Percentiles rank a stretch among this genome's conserved stretches.
Conservation (phyloP, 495 filamentous ascomycete genomes). For the Trichoderma asperelloides region DNA sequence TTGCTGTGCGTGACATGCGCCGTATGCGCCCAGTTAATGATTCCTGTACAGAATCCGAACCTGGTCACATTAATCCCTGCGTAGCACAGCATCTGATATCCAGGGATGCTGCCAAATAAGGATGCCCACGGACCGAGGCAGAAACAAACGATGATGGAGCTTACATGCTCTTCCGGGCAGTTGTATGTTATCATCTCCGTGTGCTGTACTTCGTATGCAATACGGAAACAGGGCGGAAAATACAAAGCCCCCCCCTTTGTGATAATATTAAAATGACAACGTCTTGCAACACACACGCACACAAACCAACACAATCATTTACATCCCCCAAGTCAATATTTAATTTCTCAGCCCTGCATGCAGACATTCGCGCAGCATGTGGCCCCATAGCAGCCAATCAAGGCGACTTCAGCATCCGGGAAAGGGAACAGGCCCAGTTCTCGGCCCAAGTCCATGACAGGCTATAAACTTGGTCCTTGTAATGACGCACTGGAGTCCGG, state of each 20-base stretch:
- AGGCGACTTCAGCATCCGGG: neutral
- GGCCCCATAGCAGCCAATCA: neutral
- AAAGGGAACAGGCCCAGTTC: conserved; percentile 6
- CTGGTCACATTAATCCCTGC: neutral
- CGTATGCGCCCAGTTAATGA: too few species aligned
- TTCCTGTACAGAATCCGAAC: too few species aligned
- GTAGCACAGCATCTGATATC: neutral
- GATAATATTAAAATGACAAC: neutral
- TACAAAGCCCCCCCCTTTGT: neutral
- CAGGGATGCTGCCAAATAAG: neutral
- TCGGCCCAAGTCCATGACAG: neutral
- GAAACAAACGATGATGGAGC: neutral
- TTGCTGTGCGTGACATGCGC: too few species aligned
- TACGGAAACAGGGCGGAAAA: too few species aligned
- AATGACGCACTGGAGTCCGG: too few species aligned
- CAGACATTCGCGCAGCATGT: neutral
- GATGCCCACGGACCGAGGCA: neutral
- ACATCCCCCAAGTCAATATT: neutral
- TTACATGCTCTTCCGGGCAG: neutral
- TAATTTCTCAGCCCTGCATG: conserved; percentile 1
- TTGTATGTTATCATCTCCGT: neutral
- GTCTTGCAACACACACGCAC: too few species aligned
- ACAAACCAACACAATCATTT: neutral
- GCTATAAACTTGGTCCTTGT: neutral
- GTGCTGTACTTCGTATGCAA: too few species aligned